phyloP scores from a whole-genome alignment of 257 asterid genomes.

The Nyctanthes arbortristis region DNA sequence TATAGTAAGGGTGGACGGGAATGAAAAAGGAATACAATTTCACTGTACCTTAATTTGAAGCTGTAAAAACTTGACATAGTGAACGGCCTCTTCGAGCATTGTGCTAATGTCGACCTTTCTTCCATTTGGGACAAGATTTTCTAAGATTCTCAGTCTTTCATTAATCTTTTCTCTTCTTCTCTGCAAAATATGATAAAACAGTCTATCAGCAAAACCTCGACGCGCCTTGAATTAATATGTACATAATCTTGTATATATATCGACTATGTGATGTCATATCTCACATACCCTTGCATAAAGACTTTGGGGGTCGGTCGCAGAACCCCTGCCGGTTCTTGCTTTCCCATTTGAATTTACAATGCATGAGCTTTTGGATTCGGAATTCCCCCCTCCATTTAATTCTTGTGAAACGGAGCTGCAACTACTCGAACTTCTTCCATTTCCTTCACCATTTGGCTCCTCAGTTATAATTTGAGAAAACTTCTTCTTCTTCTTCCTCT shows the following conservation, averaged over 20 bases:
- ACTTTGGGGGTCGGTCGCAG: constrained; percentile 92
- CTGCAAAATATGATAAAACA: constrained; percentile 49
- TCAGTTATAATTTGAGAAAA: constrained; percentile 11
- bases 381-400: constrained; percentile 32
- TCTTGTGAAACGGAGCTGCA: constrained; percentile 55
- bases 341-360: constrained; percentile 49
- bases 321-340: constrained; percentile 54
- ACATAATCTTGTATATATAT: no score
- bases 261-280: no score
- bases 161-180: constrained; percentile 82
- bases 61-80: constrained; percentile 82
- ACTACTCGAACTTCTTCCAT: constrained; percentile 43
- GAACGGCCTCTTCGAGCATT: constrained; percentile 95
- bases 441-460: constrained; percentile 30
- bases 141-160: constrained; percentile 80
- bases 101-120: constrained; percentile 95
- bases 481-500: constrained; percentile 51
- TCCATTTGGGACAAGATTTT: constrained; percentile 87
- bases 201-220: no score
- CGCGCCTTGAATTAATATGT: no score
- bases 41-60: constrained; percentile 84
- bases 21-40: no score
- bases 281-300: constrained; percentile 84
- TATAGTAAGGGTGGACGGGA: no score
- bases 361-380: constrained; percentile 28